These are phyloP conservation scores for Sequoia sempervirens DNA, from an alignment of 75 land plant species.

Conservation along the genomic window DNA sequence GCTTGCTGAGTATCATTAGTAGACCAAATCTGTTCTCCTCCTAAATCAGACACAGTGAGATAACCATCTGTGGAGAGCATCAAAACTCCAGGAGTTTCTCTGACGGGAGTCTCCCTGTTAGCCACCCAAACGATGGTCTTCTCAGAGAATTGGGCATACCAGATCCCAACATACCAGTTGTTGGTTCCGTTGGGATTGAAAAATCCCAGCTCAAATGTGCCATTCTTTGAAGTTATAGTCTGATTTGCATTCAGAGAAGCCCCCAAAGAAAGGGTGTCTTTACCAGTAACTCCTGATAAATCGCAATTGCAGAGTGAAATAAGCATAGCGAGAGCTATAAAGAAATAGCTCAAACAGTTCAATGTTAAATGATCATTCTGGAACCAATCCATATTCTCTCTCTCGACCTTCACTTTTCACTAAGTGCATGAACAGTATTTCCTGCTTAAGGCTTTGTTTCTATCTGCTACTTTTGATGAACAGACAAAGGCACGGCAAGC, in stretches of 20 bases:
- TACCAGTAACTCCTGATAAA: not conserved
- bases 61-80: constrained; percentile 15
- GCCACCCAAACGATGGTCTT: constrained; percentile 45
- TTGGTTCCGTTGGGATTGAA: constrained; percentile 11
- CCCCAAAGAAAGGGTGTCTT: constrained; percentile 9
- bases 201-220: constrained; percentile 36
- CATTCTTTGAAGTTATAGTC: constrained; percentile 27
- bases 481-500: too few species aligned
- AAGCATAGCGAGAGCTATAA: not conserved
- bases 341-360: not conserved
- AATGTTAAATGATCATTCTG: not conserved
- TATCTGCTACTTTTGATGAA: too few species aligned
- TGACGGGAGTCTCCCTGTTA: constrained; percentile 31
- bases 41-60: constrained; percentile 7
- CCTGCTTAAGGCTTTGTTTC: too few species aligned
- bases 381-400: too few species aligned
- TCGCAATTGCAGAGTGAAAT: too few species aligned
- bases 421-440: too few species aligned
- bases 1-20: not conserved
- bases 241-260: constrained; percentile 20
- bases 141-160: constrained; percentile 18
- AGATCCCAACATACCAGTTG: constrained; percentile 38
- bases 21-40: constrained; percentile 18
- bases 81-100: not conserved
- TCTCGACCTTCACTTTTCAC: too few species aligned